Evolutionary conservation across 1,284 basidiomycete genomes (phyloP).

Genomic region (Ustilago bromivora): DNA sequence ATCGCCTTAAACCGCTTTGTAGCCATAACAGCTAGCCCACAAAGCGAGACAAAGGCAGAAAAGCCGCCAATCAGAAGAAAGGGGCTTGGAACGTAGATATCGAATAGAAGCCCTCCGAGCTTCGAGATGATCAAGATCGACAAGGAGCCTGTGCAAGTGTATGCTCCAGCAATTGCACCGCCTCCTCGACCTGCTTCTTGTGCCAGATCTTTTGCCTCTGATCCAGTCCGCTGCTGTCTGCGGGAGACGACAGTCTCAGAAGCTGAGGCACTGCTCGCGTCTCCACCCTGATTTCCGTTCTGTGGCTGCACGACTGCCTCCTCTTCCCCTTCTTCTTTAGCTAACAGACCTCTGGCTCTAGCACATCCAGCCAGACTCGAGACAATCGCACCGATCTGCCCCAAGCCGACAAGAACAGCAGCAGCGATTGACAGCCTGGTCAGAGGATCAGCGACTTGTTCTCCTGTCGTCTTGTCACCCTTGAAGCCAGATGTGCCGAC

Average conservation of each 20-base stretch:
- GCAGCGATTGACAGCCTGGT: conserved; percentile 36
- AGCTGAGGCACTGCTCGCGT: conserved; percentile 6
- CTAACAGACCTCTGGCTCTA: conserved; percentile 17
- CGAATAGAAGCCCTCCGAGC: conserved; percentile 54
- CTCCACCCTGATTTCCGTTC: neutral
- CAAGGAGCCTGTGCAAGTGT: conserved; percentile 53
- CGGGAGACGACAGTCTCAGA: conserved; percentile 1
- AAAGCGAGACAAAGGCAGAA: conserved; percentile 35
- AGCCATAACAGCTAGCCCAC: conserved; percentile 9
- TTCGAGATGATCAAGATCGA: conserved; percentile 55
- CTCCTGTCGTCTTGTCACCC: conserved; percentile 28
- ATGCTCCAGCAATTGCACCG: conserved; percentile 57
- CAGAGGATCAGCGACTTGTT: conserved; percentile 44
- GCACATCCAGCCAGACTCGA: conserved; percentile 51
- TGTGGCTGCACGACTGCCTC: neutral
- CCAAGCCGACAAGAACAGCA: conserved; percentile 45
- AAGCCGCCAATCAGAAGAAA: conserved; percentile 54
- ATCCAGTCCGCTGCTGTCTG: neutral
- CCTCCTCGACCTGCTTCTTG: conserved; percentile 22
- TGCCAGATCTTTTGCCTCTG: neutral
- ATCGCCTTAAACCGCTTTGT: conserved; percentile 11
- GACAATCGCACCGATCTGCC: conserved; percentile 58
- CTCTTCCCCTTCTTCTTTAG: conserved; percentile 4
- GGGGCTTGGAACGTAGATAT: conserved; percentile 49
- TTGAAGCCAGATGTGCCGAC: conserved; percentile 32